Evolutionary conservation across 2,329 filamentous ascomycete genomes (phyloP).

Genomic region (Ascocoryne sarcoides): DNA sequence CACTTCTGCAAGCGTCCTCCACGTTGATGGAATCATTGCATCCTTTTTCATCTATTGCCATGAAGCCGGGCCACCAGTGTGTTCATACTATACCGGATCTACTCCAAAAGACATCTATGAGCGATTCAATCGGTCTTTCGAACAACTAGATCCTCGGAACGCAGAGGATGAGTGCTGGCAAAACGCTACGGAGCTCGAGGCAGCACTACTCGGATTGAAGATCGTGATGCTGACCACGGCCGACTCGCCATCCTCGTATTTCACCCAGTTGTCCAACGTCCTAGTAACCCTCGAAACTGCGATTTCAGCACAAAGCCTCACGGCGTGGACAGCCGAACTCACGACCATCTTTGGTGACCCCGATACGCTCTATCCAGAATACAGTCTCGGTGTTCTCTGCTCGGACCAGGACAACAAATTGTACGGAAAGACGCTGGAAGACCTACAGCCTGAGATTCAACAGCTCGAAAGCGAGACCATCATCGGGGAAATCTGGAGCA

Average conservation of each 20-base stretch:
- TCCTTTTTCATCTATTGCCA: constrained; percentile 25
- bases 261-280: neutral
- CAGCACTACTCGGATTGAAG: constrained; percentile 5
- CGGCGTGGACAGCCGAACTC: neutral
- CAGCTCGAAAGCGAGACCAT: neutral
- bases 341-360: neutral
- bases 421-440: neutral
- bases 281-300: neutral
- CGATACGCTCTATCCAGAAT: neutral
- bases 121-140: constrained; percentile 10
- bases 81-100: constrained; percentile 9
- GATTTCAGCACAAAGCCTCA: neutral
- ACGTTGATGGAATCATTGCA: constrained; percentile 18
- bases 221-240: neutral
- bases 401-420: neutral
- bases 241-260: neutral
- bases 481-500: neutral
- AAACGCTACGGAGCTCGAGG: constrained; percentile 9
- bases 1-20: constrained; percentile 29
- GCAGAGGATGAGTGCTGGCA: constrained; percentile 7
- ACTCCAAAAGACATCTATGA: constrained; percentile 13
- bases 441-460: neutral
- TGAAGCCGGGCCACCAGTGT: constrained; percentile 26
- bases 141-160: constrained; percentile 9
- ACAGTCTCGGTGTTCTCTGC: neutral